Base-by-base conservation (phyloP, 768 basidiomycete genomes). In the Boletales sp. region DNA sequence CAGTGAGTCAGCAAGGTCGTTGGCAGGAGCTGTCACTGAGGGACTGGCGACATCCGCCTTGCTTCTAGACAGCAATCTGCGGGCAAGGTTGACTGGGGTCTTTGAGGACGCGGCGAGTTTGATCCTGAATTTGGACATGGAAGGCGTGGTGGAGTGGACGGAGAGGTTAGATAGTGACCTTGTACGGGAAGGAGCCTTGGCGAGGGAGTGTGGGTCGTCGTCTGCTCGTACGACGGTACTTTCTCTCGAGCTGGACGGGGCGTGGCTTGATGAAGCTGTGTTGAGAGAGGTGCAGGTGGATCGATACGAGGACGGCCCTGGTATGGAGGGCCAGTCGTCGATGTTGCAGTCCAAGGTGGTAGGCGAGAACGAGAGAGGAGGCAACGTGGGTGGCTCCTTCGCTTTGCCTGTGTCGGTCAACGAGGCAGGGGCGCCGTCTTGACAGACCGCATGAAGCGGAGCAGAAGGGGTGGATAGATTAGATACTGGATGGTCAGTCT, bases 351-450 rank as follows among this genome's bases (percentile, higher is more conserved):
- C 69, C 53, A 86, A 72, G 48, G 74, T 73, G 34, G 84, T 70
- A 29, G 79, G 72, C 44, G 79, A 73, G 59, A 90, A 82, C 30
- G 75, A 69, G 51, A 87, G 72, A 53, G 86, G 84, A 51, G 87
- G 84, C 52, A 87, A 74, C 62, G 73, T 73, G 50, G 86, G 82
- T 40, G 84, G 51, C 61, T 73, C 70, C 57, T 62, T 68, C 46
- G 74, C 83, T 68, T 78, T 86, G 58, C 76, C 81, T 69, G 85
- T 89, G 60, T 58, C 63, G 54, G 51, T 39, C 55, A 69, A 64
- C 18, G 69, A 60, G 64, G 64, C 57, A 57, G 46, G 24, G 34
- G 45, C 34, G 31, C 40, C 45, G 27, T 60, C 53, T 32, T 24
- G 31, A n/a, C 52, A 52, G 45, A 35, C 11, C 41, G 15, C 52